Percentiles rank a stretch among this genome's conserved stretches.
Conservation (phyloP, 768 basidiomycete genomes). For the Lanmaoa pseudosensibilis region DNA sequence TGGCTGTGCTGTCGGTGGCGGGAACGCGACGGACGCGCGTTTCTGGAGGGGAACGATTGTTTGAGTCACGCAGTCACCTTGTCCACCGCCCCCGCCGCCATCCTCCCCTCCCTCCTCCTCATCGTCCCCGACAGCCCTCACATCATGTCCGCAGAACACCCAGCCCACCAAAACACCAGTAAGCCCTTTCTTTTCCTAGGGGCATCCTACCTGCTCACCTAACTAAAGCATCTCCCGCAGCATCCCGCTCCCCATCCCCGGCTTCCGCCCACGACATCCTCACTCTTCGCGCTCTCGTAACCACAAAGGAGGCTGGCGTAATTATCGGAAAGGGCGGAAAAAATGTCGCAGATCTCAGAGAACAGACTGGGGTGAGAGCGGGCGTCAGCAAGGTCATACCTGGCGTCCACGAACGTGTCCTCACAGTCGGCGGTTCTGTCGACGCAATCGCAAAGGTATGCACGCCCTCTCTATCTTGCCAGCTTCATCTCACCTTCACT, state of each 20-base stretch:
- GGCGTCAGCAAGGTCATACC: slow-evolving; percentile 98
- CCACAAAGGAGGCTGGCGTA: slow-evolving; percentile 95
- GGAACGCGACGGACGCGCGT: slow-evolving; percentile 31
- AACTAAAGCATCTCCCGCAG: slow-evolving; percentile 52
- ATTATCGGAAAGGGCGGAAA: slow-evolving; percentile 97
- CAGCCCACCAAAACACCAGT: slow-evolving; percentile 58
- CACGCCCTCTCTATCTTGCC: neutral
- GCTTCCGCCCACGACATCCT: slow-evolving; percentile 64
- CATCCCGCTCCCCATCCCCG: slow-evolving; percentile 77
- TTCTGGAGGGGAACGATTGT: slow-evolving; percentile 6
- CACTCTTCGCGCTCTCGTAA: slow-evolving; percentile 92
- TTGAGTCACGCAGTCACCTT: slow-evolving; percentile 20
- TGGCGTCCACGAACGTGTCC: slow-evolving; percentile 96
- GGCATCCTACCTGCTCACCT: slow-evolving; percentile 6
- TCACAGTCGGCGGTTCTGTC: slow-evolving; percentile 89
- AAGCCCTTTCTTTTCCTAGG: slow-evolving; percentile 20
- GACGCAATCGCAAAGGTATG: slow-evolving; percentile 89
- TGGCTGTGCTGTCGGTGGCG: slow-evolving; percentile 37
- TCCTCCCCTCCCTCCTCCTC: slow-evolving; percentile 18
- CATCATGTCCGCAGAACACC: slow-evolving; percentile 67
- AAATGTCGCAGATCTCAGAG: slow-evolving; percentile 95
- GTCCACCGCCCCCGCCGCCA: slow-evolving; percentile 6
- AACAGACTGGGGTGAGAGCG: slow-evolving; percentile 95
- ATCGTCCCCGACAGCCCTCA: slow-evolving; percentile 31
- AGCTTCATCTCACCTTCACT: slow-evolving; percentile 1